phyloP scores from a whole-genome alignment of 345 rosid species.

The Salix udensis region DNA sequence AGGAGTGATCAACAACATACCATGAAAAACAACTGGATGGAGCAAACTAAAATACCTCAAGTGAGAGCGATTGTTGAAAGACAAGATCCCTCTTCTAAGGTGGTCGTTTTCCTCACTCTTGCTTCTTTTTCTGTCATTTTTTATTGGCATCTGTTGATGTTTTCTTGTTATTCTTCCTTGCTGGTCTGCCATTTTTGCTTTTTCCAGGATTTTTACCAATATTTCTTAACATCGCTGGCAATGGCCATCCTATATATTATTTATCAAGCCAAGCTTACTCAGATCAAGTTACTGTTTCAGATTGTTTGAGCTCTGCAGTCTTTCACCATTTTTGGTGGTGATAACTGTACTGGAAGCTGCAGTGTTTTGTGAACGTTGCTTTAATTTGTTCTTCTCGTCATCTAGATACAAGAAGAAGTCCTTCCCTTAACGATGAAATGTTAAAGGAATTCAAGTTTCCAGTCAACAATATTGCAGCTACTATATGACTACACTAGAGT shows the following conservation, averaged over 20 bases:
- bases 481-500: no score
- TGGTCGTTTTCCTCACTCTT: not conserved
- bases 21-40: constrained; percentile 8
- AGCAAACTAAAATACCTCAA: constrained; percentile 18
- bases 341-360: not conserved
- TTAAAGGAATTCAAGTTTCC: no score
- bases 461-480: no score
- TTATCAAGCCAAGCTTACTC: not conserved
- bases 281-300: not conserved
- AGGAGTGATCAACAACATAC: not conserved
- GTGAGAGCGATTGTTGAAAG: constrained; percentile 34
- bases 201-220: no score
- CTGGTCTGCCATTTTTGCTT: not conserved
- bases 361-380: not conserved
- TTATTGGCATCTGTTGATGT: not conserved
- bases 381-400: not conserved
- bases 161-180: not conserved
- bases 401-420: no score
- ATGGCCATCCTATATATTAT: not conserved
- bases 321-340: not conserved
- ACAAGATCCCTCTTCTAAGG: constrained; percentile 41
- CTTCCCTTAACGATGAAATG: no score
- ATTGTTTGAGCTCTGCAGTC: not conserved
- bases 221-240: no score
- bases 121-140: not conserved